Evolutionary conservation across 2,329 filamentous ascomycete species (phyloP).

Genomic region (Cytospora leucostoma): DNA sequence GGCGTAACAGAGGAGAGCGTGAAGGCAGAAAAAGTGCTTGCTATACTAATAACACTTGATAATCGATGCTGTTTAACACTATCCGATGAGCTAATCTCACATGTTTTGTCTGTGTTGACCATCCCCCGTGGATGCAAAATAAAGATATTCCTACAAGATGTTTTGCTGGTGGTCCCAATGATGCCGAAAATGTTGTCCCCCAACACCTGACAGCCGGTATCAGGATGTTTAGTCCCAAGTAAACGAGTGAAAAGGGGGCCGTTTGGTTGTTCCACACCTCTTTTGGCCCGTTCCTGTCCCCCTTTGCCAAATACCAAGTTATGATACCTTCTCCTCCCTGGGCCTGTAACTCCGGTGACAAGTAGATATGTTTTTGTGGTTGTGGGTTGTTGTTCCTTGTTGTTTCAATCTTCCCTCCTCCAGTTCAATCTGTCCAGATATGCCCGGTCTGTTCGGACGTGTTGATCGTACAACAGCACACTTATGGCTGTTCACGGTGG

Average conservation of each 20-base stretch:
- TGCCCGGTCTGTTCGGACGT: not conserved
- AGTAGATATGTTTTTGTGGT: not conserved
- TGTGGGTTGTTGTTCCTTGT: not conserved
- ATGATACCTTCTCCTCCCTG: not conserved
- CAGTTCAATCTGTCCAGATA: not conserved
- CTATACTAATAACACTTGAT: not conserved
- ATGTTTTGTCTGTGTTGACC: not conserved
- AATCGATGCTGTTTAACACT: not conserved
- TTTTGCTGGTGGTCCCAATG: not conserved
- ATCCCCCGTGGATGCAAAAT: slow-evolving; percentile 7
- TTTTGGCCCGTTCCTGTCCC: not conserved
- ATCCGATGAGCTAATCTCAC: not conserved
- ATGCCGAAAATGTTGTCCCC: not conserved
- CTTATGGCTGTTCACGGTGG: not conserved
- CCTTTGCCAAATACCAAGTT: not conserved
- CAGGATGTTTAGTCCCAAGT: slow-evolving; percentile 5
- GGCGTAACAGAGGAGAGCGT: not conserved
- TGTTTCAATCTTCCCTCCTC: not conserved
- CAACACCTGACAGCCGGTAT: slow-evolving; percentile 21
- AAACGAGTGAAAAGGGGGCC: slow-evolving; percentile 12
- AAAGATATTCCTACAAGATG: slow-evolving; percentile 22
- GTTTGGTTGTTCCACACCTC: not conserved
- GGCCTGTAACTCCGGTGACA: too few species aligned
- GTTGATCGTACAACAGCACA: slow-evolving; percentile 10
- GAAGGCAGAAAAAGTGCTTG: not conserved